Evolutionary conservation across 2,329 filamentous ascomycete species (phyloP), one percentile per base, ranked within the genome.

Genomic region (Myriosclerotinia curreyana): DNA sequence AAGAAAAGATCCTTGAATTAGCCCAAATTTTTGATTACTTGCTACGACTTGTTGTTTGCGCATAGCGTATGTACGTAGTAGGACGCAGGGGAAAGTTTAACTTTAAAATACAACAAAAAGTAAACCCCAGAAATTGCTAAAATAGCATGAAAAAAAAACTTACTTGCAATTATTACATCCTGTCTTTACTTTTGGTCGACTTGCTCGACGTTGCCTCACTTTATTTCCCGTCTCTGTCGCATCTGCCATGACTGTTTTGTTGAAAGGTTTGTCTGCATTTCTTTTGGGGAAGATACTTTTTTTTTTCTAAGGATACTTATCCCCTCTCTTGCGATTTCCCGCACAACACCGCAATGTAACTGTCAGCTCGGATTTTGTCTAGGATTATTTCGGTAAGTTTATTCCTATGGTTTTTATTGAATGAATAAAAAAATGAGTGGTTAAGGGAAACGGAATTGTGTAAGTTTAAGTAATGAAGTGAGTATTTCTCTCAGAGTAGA

Each of bases 131-230:
- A 48, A 62, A 40, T 34, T 49, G 58, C 42, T 64, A 59, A 60
- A 55, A 44, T 60, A 78, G 34, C 8, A 40, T 38, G 36, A 40
- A 25, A 49, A 14, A 38, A 15, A 14, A 34, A 62, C 85, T 74
- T 79, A 88, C 86, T 88, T 88, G 86, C 86, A 89, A 74, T 84
- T 86, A 70, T 79, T 80, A 75, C 86, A 88, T 49, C 86, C 86
- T 1, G 85, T 88, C 77, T 86, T 87, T 68, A 87, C 85, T 73
- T 88, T 87, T 1, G 73, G 72, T 20, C 67, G 66, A 65, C 72
- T 73, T n/a, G 72, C 71, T 51, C 73, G 70, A 60, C 66, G 67
- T 46, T 67, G 65, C 40, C 65, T 68, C 31, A 15, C 28, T 49
- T 1, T 44, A 7, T 44, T 60, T 34, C 31, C 28, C 14, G 53